Base-by-base conservation (phyloP, 1,284 basidiomycete genomes). In the Ganoderma lingzhi region DNA sequence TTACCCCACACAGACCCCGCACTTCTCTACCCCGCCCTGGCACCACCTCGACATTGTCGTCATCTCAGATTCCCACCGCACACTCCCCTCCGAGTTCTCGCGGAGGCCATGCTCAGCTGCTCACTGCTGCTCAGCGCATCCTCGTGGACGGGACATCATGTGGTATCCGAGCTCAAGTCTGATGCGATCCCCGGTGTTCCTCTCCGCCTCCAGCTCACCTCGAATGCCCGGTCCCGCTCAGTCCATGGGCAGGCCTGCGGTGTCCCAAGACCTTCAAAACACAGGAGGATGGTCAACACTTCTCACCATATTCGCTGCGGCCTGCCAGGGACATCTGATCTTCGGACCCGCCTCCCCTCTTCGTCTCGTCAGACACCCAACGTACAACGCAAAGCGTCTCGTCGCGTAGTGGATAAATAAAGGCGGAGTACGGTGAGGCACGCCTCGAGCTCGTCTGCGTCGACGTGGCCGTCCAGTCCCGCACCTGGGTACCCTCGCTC, bases 121-220 rank as follows among this genome's bases (percentile, higher is more conserved):
- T 35, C 53, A 32, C 17, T 8, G 39, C 39, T 41, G 39, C 53
- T 35, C 53, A 32, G 30, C 28, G 23, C 23, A 30, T 28, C 53
- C 53, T 56, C 32, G 53, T 56, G 53, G 53, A 56, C 53, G 15
- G 53, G 15, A 9, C 53, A 35, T 56, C 53, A 56, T 56, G 53
- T 56, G 53, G 48, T 8, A 28, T 35, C 28, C 53, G 5, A 17
- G 53, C 32, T 35, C 30, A 30, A 56, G 53, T 32, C 53, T 10
- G 10, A 14, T 53, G 48, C 48, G 48, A 53, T 30, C 48, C 48
- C 48, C 23, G 48, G 23, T 53, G 48, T 53, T 28, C 48, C 48
- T 53, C 4, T 28, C 10, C 23, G 23, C 23, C 23, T 53, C 48
- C 48, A 9, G 48, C 12, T n/a, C 10, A 3, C 12, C 23, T 28